Conservation (phyloP, 768 basidiomycete genomes). For the Leccinellum luteum region DNA sequence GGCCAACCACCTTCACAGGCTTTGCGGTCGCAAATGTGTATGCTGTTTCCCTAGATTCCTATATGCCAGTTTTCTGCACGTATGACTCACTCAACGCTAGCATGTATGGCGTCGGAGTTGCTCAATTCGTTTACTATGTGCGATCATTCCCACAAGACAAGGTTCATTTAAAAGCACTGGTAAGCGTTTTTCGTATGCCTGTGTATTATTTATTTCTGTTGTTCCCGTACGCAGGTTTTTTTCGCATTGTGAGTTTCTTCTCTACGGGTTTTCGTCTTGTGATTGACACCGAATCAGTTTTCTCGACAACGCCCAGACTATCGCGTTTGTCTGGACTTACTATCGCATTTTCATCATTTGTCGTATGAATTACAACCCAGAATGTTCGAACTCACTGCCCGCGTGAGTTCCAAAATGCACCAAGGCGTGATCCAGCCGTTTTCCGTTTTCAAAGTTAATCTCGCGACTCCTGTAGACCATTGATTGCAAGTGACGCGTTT, state of each 20-base stretch:
- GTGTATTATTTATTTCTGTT: background rate
- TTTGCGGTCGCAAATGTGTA: conserved; percentile 12
- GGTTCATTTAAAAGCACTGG: conserved; percentile 9
- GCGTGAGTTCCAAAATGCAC: conserved; percentile 1
- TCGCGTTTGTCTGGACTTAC: background rate
- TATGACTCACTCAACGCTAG: background rate
- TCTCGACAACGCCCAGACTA: conserved; percentile 6
- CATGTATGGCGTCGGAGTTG: background rate
- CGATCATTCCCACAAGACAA: conserved; percentile 16
- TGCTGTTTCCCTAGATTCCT: no score
- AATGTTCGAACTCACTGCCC: conserved; percentile 4
- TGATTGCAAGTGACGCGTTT: background rate
- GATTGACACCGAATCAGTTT: conserved; percentile 5
- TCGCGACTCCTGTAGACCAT: background rate
- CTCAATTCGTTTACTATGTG: conserved; percentile 7
- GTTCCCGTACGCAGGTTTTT: conserved; percentile 4
- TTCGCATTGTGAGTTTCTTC: conserved; percentile 7
- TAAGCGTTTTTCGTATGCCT: background rate
- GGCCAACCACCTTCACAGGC: conserved; percentile 18
- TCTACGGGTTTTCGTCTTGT: no score
- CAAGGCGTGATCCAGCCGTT: background rate
- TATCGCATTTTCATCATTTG: conserved; percentile 9
- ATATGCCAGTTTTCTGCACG: background rate
- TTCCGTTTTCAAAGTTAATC: background rate
- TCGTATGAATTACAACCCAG: background rate